Conservation (phyloP, 345 rosid genomes). For the Conringia planisiliqua region DNA sequence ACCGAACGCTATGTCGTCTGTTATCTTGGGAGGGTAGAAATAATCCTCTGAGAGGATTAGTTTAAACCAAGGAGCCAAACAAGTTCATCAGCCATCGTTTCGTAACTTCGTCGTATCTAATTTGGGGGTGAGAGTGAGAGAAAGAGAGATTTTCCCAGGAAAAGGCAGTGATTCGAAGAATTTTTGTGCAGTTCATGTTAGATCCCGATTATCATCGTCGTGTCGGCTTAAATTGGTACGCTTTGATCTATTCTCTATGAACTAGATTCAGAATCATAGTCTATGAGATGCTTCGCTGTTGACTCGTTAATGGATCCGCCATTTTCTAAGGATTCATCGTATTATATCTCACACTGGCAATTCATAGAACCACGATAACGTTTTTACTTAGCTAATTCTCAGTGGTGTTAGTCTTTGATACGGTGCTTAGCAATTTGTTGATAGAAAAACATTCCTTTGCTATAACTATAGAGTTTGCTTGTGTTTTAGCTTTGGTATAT, state of each 20-base stretch:
- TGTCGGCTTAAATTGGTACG: conserved; percentile 20
- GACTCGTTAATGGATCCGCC: conserved; percentile 2
- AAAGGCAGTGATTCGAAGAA: neutral
- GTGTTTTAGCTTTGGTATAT: neutral
- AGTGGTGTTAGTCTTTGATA: neutral
- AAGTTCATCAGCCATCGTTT: neutral
- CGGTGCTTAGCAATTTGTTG: neutral
- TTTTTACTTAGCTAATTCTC: neutral
- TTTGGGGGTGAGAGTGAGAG: neutral
- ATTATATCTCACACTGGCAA: neutral
- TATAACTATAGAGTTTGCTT: neutral
- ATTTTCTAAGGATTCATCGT: neutral
- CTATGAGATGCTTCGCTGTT: conserved; percentile 13
- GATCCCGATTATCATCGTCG: neutral
- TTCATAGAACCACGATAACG: neutral
- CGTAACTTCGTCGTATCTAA: neutral
- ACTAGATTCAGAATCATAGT: neutral
- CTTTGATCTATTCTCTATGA: neutral
- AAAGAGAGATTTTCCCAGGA: neutral
- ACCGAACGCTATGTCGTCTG: neutral
- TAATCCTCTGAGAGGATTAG: neutral
- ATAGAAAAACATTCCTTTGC: neutral
- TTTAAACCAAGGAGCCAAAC: conserved; percentile 10
- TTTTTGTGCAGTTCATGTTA: neutral
- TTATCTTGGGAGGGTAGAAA: neutral